Percentiles rank a stretch among this genome's conserved stretches.
Conservation (phyloP, 1,284 basidiomycete genomes). For the Trichosporon faecale region DNA sequence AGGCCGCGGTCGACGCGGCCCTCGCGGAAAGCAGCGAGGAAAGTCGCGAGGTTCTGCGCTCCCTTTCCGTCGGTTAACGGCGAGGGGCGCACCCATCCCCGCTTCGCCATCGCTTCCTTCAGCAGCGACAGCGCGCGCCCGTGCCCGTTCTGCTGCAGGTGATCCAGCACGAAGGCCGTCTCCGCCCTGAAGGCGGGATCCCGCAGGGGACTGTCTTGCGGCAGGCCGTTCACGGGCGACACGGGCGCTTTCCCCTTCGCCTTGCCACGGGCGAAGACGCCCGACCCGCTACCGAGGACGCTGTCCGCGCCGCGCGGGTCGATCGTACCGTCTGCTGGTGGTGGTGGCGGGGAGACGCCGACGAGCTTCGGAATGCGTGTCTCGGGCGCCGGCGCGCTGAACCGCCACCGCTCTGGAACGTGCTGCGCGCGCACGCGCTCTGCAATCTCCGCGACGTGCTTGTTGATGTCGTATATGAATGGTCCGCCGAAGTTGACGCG, state of each 20-base stretch:
- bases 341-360: conserved; percentile 10
- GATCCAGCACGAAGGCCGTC: conserved; percentile 69
- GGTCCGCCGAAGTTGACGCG: conserved; percentile 73
- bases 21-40: background rate
- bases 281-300: background rate
- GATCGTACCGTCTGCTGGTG: background rate
- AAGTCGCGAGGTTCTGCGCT: background rate
- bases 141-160: conserved; percentile 76
- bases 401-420: background rate
- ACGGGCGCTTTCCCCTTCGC: background rate
- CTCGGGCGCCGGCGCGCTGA: conserved; percentile 7
- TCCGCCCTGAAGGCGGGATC: conserved; percentile 50
- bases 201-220: conserved; percentile 12
- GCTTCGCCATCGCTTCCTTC: conserved; percentile 19
- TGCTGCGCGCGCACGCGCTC: conserved; percentile 20
- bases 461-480: conserved; percentile 83
- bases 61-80: background rate
- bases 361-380: conserved; percentile 15
- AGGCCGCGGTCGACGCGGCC: conserved; percentile 5
- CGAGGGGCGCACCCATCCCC: conserved; percentile 17
- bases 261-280: background rate
- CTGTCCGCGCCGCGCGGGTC: background rate
- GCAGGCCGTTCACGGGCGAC: conserved; percentile 7
- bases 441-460: conserved; percentile 58
- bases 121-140: conserved; percentile 55